phyloP scores from a whole-genome alignment of 768 basidiomycete species.

The Tylopilus subfusipes region DNA sequence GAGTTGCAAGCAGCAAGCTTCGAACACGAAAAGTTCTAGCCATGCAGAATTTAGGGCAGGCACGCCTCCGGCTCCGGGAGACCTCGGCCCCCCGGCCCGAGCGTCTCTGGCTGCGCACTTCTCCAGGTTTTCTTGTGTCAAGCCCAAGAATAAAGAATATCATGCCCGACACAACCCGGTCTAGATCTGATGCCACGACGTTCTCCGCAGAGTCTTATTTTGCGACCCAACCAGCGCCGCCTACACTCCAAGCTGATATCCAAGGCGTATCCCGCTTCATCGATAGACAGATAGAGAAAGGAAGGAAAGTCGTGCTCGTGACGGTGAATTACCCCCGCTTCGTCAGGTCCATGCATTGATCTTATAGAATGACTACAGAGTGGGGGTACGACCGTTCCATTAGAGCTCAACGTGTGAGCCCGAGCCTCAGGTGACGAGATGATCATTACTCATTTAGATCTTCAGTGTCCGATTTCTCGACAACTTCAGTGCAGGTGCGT shows the following conservation, averaged over 20 bases:
- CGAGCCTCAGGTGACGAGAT: slow-evolving; percentile 1
- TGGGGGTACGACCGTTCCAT: slow-evolving; percentile 95
- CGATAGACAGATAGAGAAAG: slow-evolving; percentile 55
- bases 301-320: slow-evolving; percentile 84
- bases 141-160: background rate
- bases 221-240: slow-evolving; percentile 77
- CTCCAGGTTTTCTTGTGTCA: background rate
- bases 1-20: background rate
- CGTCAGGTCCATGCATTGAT: slow-evolving; percentile 7
- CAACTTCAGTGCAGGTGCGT: slow-evolving; percentile 94
- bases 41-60: background rate
- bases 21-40: too few relatives aligned
- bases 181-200: slow-evolving; percentile 13
- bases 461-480: slow-evolving; percentile 97
- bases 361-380: slow-evolving; percentile 55
- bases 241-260: slow-evolving; percentile 66
- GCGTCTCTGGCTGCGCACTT: slow-evolving; percentile 8
- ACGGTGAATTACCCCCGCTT: slow-evolving; percentile 58
- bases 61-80: background rate
- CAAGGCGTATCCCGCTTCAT: slow-evolving; percentile 66
- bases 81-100: too few relatives aligned
- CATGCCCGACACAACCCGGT: slow-evolving; percentile 12
- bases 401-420: slow-evolving; percentile 98
- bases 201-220: slow-evolving; percentile 94
- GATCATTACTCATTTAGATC: slow-evolving; percentile 19